These are phyloP conservation scores for Nakazawaea populi DNA, from an alignment of 805 yeast genomes.

Conservation along the genomic window DNA sequence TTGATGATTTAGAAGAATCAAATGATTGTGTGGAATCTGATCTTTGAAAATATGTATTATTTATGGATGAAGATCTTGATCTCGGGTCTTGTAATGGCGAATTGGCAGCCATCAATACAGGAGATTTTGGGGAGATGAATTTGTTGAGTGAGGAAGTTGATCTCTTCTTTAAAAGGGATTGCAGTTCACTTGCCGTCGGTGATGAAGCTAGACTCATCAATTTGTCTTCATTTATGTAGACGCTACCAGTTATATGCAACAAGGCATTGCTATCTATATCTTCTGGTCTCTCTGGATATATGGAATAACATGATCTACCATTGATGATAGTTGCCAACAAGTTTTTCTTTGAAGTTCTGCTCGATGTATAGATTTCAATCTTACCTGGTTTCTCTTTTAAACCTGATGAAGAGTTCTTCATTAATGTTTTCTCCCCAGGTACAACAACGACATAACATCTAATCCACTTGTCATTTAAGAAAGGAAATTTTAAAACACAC, in stretches of 20 bases:
- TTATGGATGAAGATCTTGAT: slow-evolving; percentile 9
- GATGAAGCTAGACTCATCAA: slow-evolving; percentile 23
- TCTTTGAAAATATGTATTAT: slow-evolving; percentile 3
- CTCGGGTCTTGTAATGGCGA: neutral
- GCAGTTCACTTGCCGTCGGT: neutral
- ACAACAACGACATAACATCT: slow-evolving; percentile 44
- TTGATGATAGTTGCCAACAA: slow-evolving; percentile 43
- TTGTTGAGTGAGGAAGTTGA: slow-evolving; percentile 23
- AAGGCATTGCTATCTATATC: slow-evolving; percentile 54
- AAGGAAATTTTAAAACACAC: slow-evolving; percentile 58
- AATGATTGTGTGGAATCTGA: slow-evolving; percentile 18
- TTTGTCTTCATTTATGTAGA: slow-evolving; percentile 36
- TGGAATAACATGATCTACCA: slow-evolving; percentile 42
- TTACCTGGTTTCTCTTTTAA: slow-evolving; percentile 35
- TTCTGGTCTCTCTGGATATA: slow-evolving; percentile 51
- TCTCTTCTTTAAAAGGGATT: slow-evolving; percentile 17
- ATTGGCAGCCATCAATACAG: neutral
- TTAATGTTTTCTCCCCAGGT: slow-evolving; percentile 30
- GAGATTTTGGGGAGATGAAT: slow-evolving; percentile 2
- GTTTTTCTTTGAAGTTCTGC: slow-evolving; percentile 42
- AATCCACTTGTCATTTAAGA: slow-evolving; percentile 53
- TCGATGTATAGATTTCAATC: slow-evolving; percentile 46
- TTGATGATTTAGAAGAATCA: slow-evolving; percentile 19
- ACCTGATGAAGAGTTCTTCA: slow-evolving; percentile 2
- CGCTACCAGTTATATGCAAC: slow-evolving; percentile 49